These are phyloP conservation scores for Heliamphora pulchella DNA, from an alignment of 179 eudicot genomes.

Conservation along the genomic window DNA sequence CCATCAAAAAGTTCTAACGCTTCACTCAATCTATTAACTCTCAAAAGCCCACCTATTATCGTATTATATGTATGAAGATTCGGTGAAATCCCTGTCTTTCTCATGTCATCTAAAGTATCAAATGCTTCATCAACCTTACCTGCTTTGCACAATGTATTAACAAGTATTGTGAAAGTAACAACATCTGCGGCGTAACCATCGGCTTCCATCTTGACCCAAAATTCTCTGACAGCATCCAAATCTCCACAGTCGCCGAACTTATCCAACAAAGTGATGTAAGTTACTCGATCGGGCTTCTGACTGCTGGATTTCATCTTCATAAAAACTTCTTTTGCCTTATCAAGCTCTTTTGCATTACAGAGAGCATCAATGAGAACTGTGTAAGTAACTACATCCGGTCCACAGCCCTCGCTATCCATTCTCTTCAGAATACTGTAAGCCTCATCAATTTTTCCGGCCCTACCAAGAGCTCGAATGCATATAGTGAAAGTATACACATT, in stretches of 20 bases:
- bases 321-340: slow-evolving; percentile 65
- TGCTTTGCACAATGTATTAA: slow-evolving; percentile 64
- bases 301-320: slow-evolving; percentile 58
- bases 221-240: slow-evolving; percentile 52
- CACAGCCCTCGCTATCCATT: slow-evolving; percentile 77
- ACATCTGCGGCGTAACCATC: slow-evolving; percentile 81
- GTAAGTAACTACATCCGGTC: slow-evolving; percentile 82
- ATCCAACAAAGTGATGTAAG: slow-evolving; percentile 81
- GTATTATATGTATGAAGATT: slow-evolving; percentile 91
- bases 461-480: slow-evolving; percentile 80
- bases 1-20: slow-evolving; percentile 53
- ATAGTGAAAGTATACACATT: slow-evolving; percentile 86
- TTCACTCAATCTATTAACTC: slow-evolving; percentile 53
- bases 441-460: slow-evolving; percentile 64
- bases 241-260: slow-evolving; percentile 71
- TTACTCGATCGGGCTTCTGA: slow-evolving; percentile 84
- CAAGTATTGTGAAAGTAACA: slow-evolving; percentile 66
- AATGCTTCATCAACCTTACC: slow-evolving; percentile 72
- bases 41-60: slow-evolving; percentile 65
- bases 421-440: slow-evolving; percentile 56
- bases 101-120: slow-evolving; percentile 54
- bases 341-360: slow-evolving; percentile 61
- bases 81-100: slow-evolving; percentile 46
- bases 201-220: slow-evolving; percentile 65
- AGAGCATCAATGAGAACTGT: slow-evolving; percentile 87